Evolutionary conservation across 1,284 basidiomycete species (phyloP).

Genomic region (Microbotryum scabiosae): DNA sequence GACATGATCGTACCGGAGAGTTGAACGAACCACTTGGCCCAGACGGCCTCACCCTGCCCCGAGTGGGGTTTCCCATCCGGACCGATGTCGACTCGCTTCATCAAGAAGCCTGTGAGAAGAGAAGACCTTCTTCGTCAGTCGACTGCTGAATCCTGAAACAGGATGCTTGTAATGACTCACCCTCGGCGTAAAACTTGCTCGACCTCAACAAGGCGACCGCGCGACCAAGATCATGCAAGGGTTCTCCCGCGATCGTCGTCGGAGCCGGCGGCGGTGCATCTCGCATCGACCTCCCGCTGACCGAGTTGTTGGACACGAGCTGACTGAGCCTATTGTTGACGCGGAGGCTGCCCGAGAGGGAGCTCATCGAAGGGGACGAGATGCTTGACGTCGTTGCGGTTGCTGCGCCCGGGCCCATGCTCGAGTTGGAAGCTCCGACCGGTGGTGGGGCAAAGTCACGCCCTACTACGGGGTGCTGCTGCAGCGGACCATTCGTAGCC

Average conservation of each 20-base stretch:
- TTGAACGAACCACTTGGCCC: slow-evolving; percentile 35
- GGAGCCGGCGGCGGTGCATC: neutral
- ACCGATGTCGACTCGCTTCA: slow-evolving; percentile 25
- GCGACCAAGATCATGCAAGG: slow-evolving; percentile 23
- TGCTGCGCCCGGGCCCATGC: no score
- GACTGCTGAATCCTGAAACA: neutral
- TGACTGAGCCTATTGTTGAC: no score
- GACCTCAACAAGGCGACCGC: slow-evolving; percentile 20
- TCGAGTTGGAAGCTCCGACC: no score
- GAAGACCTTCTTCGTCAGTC: no score
- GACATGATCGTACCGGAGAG: slow-evolving; percentile 31
- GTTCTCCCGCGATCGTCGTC: slow-evolving; percentile 26
- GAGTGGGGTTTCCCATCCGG: slow-evolving; percentile 22
- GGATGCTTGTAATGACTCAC: neutral
- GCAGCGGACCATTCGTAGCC: no score
- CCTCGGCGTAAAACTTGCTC: slow-evolving; percentile 28
- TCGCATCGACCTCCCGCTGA: no score
- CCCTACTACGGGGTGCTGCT: no score
- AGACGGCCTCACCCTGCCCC: slow-evolving; percentile 15
- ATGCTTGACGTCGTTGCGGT: no score
- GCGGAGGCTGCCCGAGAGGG: no score
- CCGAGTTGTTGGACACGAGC: no score
- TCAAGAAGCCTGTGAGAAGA: slow-evolving; percentile 19
- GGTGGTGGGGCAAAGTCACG: no score
- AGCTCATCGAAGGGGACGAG: no score